These are phyloP conservation scores for Rhododendron vialii DNA, from an alignment of 148 eudicot species.

Conservation along the genomic window DNA sequence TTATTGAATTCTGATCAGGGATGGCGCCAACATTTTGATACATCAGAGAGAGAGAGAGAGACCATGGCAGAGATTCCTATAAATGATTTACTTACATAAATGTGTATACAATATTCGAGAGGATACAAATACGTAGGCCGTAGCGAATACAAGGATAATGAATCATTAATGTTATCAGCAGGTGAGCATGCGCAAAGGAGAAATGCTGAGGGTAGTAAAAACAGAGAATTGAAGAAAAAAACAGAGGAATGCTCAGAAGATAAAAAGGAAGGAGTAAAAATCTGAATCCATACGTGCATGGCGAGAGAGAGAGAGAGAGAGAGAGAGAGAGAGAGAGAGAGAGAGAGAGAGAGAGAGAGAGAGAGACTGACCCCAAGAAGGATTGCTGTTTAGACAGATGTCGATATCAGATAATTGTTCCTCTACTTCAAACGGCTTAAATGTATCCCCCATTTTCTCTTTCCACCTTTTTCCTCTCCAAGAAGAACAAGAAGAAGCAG, in stretches of 20 bases:
- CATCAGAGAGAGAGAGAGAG: too few relatives aligned
- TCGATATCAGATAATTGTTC: constrained; percentile 83
- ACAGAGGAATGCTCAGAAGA: not conserved
- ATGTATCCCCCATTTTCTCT: constrained; percentile 34
- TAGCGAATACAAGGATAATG: not conserved
- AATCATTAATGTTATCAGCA: not conserved
- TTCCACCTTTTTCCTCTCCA: not conserved
- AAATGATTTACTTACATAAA: not conserved
- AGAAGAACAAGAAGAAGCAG: not conserved
- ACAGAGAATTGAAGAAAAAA: not conserved
- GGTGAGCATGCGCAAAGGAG: not conserved
- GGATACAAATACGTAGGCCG: not conserved
- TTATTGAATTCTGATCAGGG: too few relatives aligned
- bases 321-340: constrained; percentile 3
- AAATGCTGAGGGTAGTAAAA: not conserved
- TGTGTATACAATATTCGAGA: too few relatives aligned
- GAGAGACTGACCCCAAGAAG: constrained; percentile 63
- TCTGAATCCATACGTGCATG: not conserved
- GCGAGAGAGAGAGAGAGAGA: constrained; percentile 10
- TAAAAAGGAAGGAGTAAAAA: not conserved
- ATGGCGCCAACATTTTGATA: too few relatives aligned
- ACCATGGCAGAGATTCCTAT: not conserved
- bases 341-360: constrained; percentile 3
- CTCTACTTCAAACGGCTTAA: constrained; percentile 65
- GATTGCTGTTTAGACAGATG: constrained; percentile 74